Percentiles rank a stretch among this genome's conserved stretches.
Conservation (phyloP, 495 filamentous ascomycete species). For the Penicillium maclennaniae region DNA sequence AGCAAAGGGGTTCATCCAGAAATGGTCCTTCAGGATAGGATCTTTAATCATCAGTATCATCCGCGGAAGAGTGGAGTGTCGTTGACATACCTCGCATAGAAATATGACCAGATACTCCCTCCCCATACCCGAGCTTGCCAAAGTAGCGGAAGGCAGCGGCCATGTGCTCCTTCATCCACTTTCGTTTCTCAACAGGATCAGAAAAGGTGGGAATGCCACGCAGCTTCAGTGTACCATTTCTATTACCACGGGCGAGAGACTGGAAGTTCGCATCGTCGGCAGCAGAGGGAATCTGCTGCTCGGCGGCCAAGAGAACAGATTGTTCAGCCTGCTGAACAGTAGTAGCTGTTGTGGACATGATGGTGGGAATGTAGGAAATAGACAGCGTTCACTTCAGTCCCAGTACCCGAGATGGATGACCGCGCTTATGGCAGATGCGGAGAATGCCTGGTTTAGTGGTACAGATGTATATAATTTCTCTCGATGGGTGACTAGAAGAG, state of each 20-base stretch:
- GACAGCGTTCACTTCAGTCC: background rate
- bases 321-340: slow-evolving; percentile 13
- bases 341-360: slow-evolving; percentile 21
- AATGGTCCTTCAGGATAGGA: slow-evolving; percentile 35
- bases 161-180: slow-evolving; percentile 68
- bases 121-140: slow-evolving; percentile 64
- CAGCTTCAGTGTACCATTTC: slow-evolving; percentile 44
- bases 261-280: slow-evolving; percentile 34
- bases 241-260: slow-evolving; percentile 37
- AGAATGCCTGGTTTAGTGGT: background rate
- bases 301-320: slow-evolving; percentile 19
- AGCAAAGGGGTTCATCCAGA: slow-evolving; percentile 66
- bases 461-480: background rate
- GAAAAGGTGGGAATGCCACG: slow-evolving; percentile 56
- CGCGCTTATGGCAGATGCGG: no score
- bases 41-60: slow-evolving; percentile 12
- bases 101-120: slow-evolving; percentile 66
- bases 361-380: background rate
- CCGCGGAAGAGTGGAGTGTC: no score
- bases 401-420: no score
- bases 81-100: slow-evolving; percentile 40
- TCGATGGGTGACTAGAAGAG: background rate
- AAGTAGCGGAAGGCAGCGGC: slow-evolving; percentile 71
- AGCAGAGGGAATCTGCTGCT: slow-evolving; percentile 22
- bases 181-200: slow-evolving; percentile 54